Evolutionary conservation across 768 basidiomycete species (phyloP), one percentile per base, ranked within the genome.

Genomic region (Coprinellus micaceus): DNA sequence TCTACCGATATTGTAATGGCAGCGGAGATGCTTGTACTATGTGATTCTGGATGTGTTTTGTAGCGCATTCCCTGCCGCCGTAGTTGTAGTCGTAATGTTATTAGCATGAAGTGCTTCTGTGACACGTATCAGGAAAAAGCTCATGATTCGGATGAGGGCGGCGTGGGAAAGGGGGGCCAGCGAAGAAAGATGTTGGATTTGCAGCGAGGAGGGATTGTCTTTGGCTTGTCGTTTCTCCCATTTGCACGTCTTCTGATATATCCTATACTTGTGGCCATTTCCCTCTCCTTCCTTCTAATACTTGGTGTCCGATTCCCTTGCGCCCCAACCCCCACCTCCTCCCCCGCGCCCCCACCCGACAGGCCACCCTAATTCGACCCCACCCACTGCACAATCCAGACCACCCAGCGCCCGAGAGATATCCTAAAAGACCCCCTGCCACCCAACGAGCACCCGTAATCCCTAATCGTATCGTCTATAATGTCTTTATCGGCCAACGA

Each of bases 401-500:
- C 62, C 58, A 60, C 48, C 48, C 36, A 33, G 30, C n/a, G n/a
- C n/a, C n/a, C n/a, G n/a, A n/a, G n/a, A n/a, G 54, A 48, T 39
- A 48, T 26, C 48, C 29, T 45, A 28, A 57, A 57, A 57, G 19
- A 28, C 12, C 15, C 48, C 62, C 66, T 65, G 46, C 58, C 57
- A 61, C 59, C 63, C 63, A 62, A 60, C 62, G 58, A 58, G 63
- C 67, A 61, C 65, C 67, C 74, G 71, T 91, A 91, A 91, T 92
- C 82, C 82, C 80, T 91, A 91, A 90, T 90, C 83, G 73, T 80
- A 82, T 73, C 77, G 69, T 73, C 75, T 88, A 88, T 88, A 89
- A 93, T 93, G 91, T 91, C 91, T 79, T 85, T 92, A 82, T 90
- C 90, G 71, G 83, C 89, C 71, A 79, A 82, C 70, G 88, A 91